phyloP scores from a whole-genome alignment of 805 yeast genomes.

The Saccharomycopsis olivae region DNA sequence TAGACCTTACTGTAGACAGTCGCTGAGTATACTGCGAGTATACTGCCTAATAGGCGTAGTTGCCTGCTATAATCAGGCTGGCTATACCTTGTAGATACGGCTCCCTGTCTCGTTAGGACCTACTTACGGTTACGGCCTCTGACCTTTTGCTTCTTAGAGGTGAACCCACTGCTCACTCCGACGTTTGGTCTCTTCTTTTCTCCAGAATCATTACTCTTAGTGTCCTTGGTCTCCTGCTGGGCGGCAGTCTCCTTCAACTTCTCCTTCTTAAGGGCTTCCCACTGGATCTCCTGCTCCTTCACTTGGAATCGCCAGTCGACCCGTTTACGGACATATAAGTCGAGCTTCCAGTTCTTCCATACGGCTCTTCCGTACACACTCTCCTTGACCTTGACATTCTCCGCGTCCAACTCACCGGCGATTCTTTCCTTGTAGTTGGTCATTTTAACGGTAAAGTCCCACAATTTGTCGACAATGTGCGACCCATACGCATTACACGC shows the following conservation, averaged over 20 bases:
- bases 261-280: background rate
- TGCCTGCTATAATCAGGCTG: no score
- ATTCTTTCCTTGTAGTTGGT: conserved; percentile 81
- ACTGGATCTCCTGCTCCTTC: conserved; percentile 39
- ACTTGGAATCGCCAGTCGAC: conserved; percentile 71
- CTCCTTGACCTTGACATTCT: conserved; percentile 63
- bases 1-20: no score
- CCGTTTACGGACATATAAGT: conserved; percentile 59
- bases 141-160: background rate
- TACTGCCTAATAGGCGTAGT: no score
- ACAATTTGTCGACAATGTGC: conserved; percentile 75
- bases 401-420: conserved; percentile 52
- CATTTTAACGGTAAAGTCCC: conserved; percentile 68
- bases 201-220: background rate
- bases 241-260: background rate
- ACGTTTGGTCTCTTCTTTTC: conserved; percentile 2
- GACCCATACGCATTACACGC: conserved; percentile 87
- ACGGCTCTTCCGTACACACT: conserved; percentile 83
- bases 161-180: background rate
- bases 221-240: background rate
- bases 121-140: background rate
- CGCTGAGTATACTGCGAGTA: no score
- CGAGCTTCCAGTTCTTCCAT: conserved; percentile 94
- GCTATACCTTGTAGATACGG: no score
- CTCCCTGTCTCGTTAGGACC: no score